Evolutionary conservation across 1,139 yeast genomes (phyloP).

Genomic region (Suhomyces bolitotheri): DNA sequence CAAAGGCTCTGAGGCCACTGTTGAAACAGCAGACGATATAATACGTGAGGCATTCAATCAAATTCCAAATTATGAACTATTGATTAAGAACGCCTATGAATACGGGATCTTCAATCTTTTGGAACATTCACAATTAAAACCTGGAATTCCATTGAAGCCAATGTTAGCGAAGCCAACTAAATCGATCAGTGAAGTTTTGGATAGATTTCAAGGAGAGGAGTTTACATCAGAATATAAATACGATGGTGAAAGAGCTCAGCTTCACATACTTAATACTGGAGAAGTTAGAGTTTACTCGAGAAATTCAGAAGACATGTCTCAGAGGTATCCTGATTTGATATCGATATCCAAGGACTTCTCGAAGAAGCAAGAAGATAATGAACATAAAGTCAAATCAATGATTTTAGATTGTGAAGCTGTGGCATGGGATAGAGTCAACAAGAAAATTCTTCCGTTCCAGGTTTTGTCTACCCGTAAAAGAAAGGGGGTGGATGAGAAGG

Average conservation of each 20-base stretch:
- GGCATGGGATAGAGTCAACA: conserved; percentile 85
- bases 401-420: conserved; percentile 97
- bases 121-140: conserved; percentile 72
- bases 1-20: conserved; percentile 31
- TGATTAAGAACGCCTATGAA: conserved; percentile 65
- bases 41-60: conserved; percentile 86
- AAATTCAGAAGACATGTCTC: conserved; percentile 96
- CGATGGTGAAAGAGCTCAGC: conserved; percentile 97
- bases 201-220: conserved; percentile 78
- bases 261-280: conserved; percentile 73
- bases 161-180: conserved; percentile 99
- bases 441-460: conserved; percentile 89
- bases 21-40: conserved; percentile 68
- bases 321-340: conserved; percentile 87
- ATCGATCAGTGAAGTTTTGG: conserved; percentile 84
- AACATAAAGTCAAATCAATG: conserved; percentile 39
- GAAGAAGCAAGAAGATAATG: conserved; percentile 28
- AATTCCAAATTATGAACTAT: conserved; percentile 84
- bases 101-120: conserved; percentile 66
- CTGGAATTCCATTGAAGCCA: conserved; percentile 95
- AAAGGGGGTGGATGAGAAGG: conserved; percentile 84
- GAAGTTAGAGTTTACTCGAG: conserved; percentile 79
- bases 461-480: conserved; percentile 89
- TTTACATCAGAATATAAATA: conserved; percentile 96
- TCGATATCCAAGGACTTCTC: conserved; percentile 66